Conservation (phyloP, 2,329 filamentous ascomycete genomes). For the Exophiala mesophila region DNA sequence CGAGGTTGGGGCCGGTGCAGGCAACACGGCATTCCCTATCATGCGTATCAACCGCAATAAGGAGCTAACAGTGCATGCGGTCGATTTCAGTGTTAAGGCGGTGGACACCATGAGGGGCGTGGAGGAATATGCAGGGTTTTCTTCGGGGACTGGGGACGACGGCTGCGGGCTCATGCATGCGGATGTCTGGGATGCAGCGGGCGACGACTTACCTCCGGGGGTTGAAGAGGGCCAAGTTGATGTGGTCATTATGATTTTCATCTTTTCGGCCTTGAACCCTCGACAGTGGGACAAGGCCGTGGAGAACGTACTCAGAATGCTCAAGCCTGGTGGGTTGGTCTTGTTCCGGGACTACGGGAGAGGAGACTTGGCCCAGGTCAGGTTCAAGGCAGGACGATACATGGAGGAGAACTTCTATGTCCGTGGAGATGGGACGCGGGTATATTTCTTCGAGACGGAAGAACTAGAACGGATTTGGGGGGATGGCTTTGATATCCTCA, state of each 20-base stretch:
- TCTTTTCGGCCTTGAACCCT: slow-evolving; percentile 88
- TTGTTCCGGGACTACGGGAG: slow-evolving; percentile 95
- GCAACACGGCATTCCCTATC: slow-evolving; percentile 93
- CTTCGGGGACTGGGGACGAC: not conserved
- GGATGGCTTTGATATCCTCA: slow-evolving; percentile 64
- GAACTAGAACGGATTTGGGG: slow-evolving; percentile 78
- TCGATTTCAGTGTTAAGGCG: slow-evolving; percentile 92
- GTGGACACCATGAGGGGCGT: slow-evolving; percentile 86
- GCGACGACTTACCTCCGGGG: slow-evolving; percentile 66
- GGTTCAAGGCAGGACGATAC: slow-evolving; percentile 93
- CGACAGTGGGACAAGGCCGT: slow-evolving; percentile 79
- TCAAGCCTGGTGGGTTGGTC: slow-evolving; percentile 90
- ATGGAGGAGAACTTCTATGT: slow-evolving; percentile 98
- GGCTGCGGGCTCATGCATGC: slow-evolving; percentile 64
- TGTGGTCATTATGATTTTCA: slow-evolving; percentile 91
- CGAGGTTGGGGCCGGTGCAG: slow-evolving; percentile 91
- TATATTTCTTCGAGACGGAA: slow-evolving; percentile 93
- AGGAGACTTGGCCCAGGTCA: slow-evolving; percentile 90
- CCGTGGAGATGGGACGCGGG: slow-evolving; percentile 86
- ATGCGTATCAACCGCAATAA: slow-evolving; percentile 78
- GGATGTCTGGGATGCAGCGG: slow-evolving; percentile 89
- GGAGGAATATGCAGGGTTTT: slow-evolving; percentile 64
- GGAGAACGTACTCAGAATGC: slow-evolving; percentile 69
- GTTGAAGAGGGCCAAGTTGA: slow-evolving; percentile 77
- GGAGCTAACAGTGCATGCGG: slow-evolving; percentile 78